Evolutionary conservation across 2,329 filamentous ascomycete genomes (phyloP), one percentile per base, ranked within the genome.

Genomic region (Thermothelomyces thermophilus): DNA sequence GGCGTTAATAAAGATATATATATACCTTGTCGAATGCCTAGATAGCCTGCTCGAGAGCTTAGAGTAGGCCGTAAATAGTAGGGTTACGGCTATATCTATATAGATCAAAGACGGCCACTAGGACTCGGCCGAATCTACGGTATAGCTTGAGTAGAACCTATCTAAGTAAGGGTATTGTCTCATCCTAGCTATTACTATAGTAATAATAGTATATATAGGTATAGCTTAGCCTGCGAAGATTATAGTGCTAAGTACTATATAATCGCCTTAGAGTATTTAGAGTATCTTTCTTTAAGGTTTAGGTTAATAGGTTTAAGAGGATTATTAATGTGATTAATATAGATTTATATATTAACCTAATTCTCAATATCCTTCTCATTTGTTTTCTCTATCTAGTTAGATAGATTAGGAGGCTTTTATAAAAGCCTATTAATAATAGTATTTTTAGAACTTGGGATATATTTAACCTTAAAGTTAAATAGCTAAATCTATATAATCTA

Each of bases 191-290:
- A 14, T 60, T 57, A 19, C 59, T 56, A 30, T 60, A 56, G 37
- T 63, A 66, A 39, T 67, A 66, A 30, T 66, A 67, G 42, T 63
- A 66, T n/a, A 49, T 11, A 7, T 3, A 36, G 11, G 30, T 22
- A 13, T 36, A 35, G 16, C 13, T 9, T 8, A 33, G 35, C 14
- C 39, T 17, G 5, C 37, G 41, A 5, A 11, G 5, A 10, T 17
- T 7, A 26, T 50, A 53, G 26, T 54, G 22, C 2, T 33, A 14
- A n/a, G n/a, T n/a, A n/a, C n/a, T n/a, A n/a, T n/a, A n/a, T n/a
- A n/a, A n/a, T n/a, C n/a, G n/a, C n/a, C n/a, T n/a, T n/a, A n/a
- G n/a, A n/a, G n/a, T n/a, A n/a, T n/a, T n/a, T n/a, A n/a, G n/a
- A n/a, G n/a, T n/a, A n/a, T n/a, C n/a, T n/a, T n/a, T n/a, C n/a